Evolutionary conservation across 768 basidiomycete genomes (phyloP).

Genomic region (Leccinum incarnatum): DNA sequence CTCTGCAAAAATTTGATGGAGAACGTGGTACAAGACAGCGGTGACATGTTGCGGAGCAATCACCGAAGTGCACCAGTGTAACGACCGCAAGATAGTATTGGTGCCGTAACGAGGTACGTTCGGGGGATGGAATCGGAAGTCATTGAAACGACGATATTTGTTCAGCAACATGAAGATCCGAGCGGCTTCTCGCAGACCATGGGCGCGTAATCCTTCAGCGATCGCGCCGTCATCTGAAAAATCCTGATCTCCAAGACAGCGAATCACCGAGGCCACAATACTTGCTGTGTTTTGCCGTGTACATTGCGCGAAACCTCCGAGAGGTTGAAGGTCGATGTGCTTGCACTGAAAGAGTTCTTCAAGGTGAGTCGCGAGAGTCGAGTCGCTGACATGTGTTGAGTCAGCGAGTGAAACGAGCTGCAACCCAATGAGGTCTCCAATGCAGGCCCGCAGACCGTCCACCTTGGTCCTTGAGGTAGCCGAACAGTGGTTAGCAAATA

Average conservation of each 20-base stretch:
- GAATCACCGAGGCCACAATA: conserved; percentile 57
- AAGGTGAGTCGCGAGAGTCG: conserved; percentile 28
- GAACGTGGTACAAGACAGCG: conserved; percentile 74
- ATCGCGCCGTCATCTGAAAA: conserved; percentile 52
- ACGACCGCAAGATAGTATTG: conserved; percentile 46
- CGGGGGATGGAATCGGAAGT: conserved; percentile 56
- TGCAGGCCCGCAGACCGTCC: conserved; percentile 59
- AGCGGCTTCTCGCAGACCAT: conserved; percentile 35
- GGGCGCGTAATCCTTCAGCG: conserved; percentile 38
- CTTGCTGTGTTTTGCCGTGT: conserved; percentile 50
- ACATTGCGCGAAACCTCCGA: conserved; percentile 33
- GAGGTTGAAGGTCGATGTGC: conserved; percentile 30
- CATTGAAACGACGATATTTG: conserved; percentile 46
- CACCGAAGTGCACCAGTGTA: conserved; percentile 56
- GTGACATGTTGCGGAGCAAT: conserved; percentile 41
- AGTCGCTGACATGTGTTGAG: conserved; percentile 17
- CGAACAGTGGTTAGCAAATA: conserved; percentile 64
- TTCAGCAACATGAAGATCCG: conserved; percentile 51
- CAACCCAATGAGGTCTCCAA: conserved; percentile 68
- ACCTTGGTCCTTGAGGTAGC: conserved; percentile 45
- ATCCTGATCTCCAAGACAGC: conserved; percentile 67
- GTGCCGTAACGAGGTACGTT: conserved; percentile 62
- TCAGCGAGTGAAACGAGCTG: conserved; percentile 51
- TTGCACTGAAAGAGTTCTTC: conserved; percentile 36
- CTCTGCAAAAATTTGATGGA: conserved; percentile 68